phyloP scores from a whole-genome alignment of 805 yeast genomes.

The Yamadazyma nakazawae region DNA sequence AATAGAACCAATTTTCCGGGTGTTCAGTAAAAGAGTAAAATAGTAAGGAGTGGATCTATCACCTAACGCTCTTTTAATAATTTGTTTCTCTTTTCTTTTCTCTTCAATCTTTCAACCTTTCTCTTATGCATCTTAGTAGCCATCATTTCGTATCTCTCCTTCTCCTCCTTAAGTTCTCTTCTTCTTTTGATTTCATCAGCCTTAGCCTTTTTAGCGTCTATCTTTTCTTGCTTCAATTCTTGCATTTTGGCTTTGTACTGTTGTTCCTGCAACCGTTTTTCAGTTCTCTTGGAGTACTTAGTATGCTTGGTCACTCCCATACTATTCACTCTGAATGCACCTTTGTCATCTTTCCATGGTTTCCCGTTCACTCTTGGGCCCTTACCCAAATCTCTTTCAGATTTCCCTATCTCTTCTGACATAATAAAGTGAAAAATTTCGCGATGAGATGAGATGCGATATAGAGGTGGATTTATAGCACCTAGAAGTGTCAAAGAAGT shows the following conservation, averaged over 20 bases:
- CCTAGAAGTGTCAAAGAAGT: no score
- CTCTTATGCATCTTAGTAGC: constrained; percentile 89
- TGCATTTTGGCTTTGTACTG: constrained; percentile 66
- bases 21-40: no score
- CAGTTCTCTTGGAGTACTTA: constrained; percentile 65
- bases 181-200: constrained; percentile 64
- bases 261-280: constrained; percentile 60
- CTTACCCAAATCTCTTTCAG: constrained; percentile 18
- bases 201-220: constrained; percentile 50
- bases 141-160: constrained; percentile 78
- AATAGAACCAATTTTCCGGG: background rate
- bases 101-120: constrained; percentile 84
- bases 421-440: constrained; percentile 1
- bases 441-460: constrained; percentile 2
- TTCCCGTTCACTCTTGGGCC: constrained; percentile 63
- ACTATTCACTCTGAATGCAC: constrained; percentile 62
- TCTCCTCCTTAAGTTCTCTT: constrained; percentile 79
- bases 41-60: background rate
- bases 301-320: constrained; percentile 51
- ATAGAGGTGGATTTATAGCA: background rate
- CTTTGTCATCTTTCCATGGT: constrained; percentile 67
- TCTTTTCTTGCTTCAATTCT: constrained; percentile 78
- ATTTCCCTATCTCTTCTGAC: background rate
- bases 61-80: constrained; percentile 78
- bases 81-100: constrained; percentile 93